Evolutionary conservation across 2,329 filamentous ascomycete species (phyloP), one percentile per base, ranked within the genome.

Genomic region (Alternaria novae-zelandiae): DNA sequence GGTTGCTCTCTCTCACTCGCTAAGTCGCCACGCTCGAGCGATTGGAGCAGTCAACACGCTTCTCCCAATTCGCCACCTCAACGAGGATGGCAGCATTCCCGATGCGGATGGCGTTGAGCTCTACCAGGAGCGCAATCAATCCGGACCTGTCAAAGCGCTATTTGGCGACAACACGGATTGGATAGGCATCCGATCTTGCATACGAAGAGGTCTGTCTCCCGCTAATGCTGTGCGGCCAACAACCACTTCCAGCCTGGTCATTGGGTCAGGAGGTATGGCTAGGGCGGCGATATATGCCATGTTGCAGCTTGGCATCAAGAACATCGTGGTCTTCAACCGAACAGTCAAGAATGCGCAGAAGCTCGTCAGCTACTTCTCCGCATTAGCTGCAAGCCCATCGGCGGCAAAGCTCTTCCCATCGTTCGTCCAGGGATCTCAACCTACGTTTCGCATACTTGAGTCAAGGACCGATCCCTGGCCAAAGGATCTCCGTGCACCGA

Each of bases 141-240:
- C 88, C 1, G 90, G 91, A 0, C 87, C 88, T 0, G 86, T 92
- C 13, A 86, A 87, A 66, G 90, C 89, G 0, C 82, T 93, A 0
- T 92, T 92, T 65, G 91, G 91, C 1, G 91, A 94, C 61, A 94
- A 94, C 61, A 94, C 91, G 0, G 91, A 94, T 76, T 94, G 91
- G 89, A 90, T 93, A 30, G 91, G 91, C 7, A 91, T 94, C 41
- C 83, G 89, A 59, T 90, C 90, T 3, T 93, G 90, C 71, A 87
- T 94, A 32, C 85, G 89, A 8, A 85, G 90, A 17, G 90, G 90
- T 2, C 83, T 93, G 2, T 93, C 91, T 0, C 91, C 91, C 0
- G 89, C 90, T 2, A 88, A 88, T 66, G 84, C 85, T 0, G 83
- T 88, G n/a, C 83, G 84, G 9, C 74, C 81, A 8, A 83, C 80